phyloP scores from a whole-genome alignment of 1,139 yeast genomes.

The Hanseniaspora uvarum region DNA sequence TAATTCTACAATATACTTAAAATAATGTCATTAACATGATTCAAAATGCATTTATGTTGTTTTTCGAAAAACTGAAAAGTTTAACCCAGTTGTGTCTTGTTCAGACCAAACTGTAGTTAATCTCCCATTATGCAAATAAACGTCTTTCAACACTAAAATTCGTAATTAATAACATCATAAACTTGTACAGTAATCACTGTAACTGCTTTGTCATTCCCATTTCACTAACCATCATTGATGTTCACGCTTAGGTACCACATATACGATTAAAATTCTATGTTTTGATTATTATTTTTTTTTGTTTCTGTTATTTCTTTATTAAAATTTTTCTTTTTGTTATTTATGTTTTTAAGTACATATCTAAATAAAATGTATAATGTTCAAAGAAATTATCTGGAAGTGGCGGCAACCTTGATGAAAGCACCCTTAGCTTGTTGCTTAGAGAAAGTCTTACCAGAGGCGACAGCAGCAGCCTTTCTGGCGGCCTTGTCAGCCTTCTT shows the following conservation, averaged over 20 bases:
- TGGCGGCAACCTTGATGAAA: slow-evolving; percentile 91
- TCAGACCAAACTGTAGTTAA: no score
- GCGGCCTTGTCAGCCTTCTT: slow-evolving; percentile 88
- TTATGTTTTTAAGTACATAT: slow-evolving; percentile 1
- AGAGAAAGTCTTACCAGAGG: slow-evolving; percentile 58
- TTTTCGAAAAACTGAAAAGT: no score
- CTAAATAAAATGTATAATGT: slow-evolving; percentile 20
- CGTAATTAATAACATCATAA: no score
- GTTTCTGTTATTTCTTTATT: background rate
- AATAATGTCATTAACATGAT: no score
- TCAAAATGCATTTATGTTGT: no score
- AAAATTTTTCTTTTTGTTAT: background rate
- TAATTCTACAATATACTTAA: background rate
- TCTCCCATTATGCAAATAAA: no score
- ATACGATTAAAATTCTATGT: background rate
- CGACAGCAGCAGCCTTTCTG: slow-evolving; percentile 88
- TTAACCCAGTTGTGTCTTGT: no score
- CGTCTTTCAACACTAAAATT: no score
- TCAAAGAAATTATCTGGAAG: slow-evolving; percentile 61
- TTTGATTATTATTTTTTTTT: background rate
- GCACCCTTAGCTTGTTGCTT: slow-evolving; percentile 89
- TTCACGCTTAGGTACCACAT: background rate
- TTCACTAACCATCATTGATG: background rate
- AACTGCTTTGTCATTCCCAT: background rate
- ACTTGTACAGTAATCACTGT: no score